A percentile compares a stretch with the other conserved stretches of the same genome.
Evolutionary conservation across 2,329 filamentous ascomycete genomes (phyloP).

Genomic region (Diplocarpon mali): DNA sequence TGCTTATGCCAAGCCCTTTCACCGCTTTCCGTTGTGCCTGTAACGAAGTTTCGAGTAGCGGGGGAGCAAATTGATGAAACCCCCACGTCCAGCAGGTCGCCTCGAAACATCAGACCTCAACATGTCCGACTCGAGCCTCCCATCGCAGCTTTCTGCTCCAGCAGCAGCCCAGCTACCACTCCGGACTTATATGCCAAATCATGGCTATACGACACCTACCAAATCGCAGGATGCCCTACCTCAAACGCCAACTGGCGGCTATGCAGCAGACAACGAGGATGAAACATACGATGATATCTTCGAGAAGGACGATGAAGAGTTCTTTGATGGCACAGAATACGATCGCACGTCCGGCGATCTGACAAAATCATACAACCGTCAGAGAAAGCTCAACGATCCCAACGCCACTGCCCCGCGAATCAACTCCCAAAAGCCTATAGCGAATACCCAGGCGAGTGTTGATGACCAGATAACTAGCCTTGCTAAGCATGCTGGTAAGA

Average conservation of each 20-base stretch:
- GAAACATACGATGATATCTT: constrained; percentile 36
- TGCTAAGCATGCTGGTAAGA: constrained; percentile 74
- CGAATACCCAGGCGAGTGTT: constrained; percentile 68
- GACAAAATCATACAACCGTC: constrained; percentile 77
- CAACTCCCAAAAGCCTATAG: constrained; percentile 67
- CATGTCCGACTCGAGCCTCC: constrained; percentile 15
- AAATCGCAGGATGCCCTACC: constrained; percentile 26
- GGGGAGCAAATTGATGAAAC: background rate
- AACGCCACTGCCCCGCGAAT: constrained; percentile 46
- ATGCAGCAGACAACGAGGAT: constrained; percentile 29
- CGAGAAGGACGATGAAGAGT: constrained; percentile 52
- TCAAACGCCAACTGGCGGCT: constrained; percentile 27
- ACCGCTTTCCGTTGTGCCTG: too few species aligned
- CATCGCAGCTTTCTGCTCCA: constrained; percentile 18
- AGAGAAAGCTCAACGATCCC: constrained; percentile 51
- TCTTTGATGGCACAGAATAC: constrained; percentile 45
- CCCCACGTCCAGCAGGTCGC: background rate
- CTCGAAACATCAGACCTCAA: background rate
- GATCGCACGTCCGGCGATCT: constrained; percentile 53
- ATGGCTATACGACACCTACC: constrained; percentile 33
- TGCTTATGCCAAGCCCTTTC: too few species aligned
- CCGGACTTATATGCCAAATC: constrained; percentile 37
- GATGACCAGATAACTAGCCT: constrained; percentile 85
- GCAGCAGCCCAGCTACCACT: constrained; percentile 35
- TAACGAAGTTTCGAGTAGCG: background rate